Conservation (phyloP, 2,329 filamentous ascomycete species). For the Colletotrichum sp. region DNA sequence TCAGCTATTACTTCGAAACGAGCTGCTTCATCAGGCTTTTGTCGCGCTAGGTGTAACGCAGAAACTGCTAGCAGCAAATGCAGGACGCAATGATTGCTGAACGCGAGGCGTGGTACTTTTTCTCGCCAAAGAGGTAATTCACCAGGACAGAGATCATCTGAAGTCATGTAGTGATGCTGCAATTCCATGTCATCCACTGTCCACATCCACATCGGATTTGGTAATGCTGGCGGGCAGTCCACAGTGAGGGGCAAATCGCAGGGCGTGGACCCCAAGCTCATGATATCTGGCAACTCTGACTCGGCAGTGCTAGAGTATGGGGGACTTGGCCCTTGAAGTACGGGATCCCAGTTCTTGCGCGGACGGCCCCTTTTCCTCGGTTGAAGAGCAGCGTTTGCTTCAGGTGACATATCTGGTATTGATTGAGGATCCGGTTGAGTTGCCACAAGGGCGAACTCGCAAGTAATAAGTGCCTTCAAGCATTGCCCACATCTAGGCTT, state of each 20-base stretch:
- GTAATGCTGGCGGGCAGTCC: background rate
- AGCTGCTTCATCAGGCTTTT: background rate
- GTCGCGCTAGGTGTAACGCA: background rate
- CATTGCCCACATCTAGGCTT: conserved; percentile 6
- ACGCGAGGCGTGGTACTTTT: conserved; percentile 15
- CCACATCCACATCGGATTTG: background rate
- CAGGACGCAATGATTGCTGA: conserved; percentile 11
- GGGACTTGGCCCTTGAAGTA: background rate
- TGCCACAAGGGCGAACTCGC: background rate
- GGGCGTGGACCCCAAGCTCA: background rate
- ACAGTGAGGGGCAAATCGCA: background rate
- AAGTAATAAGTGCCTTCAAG: background rate
- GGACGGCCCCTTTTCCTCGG: background rate
- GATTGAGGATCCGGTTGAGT: background rate
- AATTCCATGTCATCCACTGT: conserved; percentile 15
- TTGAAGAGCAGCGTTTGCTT: background rate
- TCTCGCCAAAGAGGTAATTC: conserved; percentile 9
- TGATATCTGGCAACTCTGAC: background rate
- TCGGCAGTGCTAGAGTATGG: background rate
- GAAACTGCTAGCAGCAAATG: conserved; percentile 16
- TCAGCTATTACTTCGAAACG: conserved; percentile 14
- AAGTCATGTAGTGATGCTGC: conserved; percentile 12
- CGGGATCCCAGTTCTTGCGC: background rate
- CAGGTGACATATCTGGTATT: background rate
- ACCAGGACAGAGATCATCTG: background rate